Conservation (phyloP, 2,329 filamentous ascomycete genomes). For the Trichoderma atrobrunneum region DNA sequence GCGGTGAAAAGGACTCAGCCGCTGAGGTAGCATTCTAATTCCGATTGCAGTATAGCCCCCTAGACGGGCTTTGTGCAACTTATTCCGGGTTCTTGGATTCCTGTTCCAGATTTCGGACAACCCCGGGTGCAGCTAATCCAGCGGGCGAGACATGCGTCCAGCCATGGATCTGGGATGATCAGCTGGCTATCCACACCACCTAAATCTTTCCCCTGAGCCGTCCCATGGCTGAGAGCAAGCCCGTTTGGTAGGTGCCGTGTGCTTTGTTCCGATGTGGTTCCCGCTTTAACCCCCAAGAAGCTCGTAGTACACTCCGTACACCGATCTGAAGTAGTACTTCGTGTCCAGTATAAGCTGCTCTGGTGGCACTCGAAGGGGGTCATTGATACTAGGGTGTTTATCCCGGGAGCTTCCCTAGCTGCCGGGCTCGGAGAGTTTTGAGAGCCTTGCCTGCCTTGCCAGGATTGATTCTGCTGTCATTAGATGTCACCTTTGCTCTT, state of each 20-base stretch:
- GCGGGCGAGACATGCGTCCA: neutral
- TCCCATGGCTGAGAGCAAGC: neutral
- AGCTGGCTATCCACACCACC: neutral
- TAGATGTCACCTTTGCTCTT: neutral
- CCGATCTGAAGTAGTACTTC: neutral
- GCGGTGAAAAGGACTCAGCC: neutral
- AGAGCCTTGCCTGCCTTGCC: neutral
- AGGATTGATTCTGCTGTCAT: neutral
- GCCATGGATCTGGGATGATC: neutral
- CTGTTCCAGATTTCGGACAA: neutral
- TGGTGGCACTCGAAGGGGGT: neutral
- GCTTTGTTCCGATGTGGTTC: neutral
- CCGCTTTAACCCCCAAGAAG: neutral
- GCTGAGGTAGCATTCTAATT: neutral
- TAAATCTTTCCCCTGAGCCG: neutral
- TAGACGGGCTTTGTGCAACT: neutral
- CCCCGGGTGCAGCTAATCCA: neutral
- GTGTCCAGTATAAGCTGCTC: neutral
- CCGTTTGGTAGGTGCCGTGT: neutral
- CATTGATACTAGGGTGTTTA: neutral
- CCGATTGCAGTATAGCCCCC: neutral
- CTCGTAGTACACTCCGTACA: neutral
- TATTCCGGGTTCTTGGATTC: slow-evolving; percentile 5
- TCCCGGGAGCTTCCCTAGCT: neutral
- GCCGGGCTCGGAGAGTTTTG: neutral